These are phyloP conservation scores for Nannochloris sp. DNA, from an alignment of 139 green algal species.

Conservation along the genomic window DNA sequence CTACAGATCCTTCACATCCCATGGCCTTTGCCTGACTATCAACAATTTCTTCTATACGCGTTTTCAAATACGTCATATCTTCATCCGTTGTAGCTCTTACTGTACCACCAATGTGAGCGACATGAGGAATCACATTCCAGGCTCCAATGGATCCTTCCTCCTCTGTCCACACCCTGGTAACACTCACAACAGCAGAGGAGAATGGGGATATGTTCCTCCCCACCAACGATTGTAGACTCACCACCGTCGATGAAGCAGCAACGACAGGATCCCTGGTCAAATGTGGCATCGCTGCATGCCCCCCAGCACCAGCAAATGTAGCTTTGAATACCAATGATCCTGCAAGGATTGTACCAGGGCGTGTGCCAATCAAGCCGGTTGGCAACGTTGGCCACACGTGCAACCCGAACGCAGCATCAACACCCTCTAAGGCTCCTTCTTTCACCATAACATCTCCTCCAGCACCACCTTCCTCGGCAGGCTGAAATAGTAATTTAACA, in stretches of 20 bases:
- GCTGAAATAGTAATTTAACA: slow-evolving; percentile 86
- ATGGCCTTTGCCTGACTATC: slow-evolving; percentile 31
- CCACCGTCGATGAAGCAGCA: slow-evolving; percentile 52
- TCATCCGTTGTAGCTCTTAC: slow-evolving; percentile 44
- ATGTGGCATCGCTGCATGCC: slow-evolving; percentile 83
- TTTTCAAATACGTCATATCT: slow-evolving; percentile 21
- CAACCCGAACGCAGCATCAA: slow-evolving; percentile 55
- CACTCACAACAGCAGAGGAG: slow-evolving; percentile 65
- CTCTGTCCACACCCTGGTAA: slow-evolving; percentile 61
- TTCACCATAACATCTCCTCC: slow-evolving; percentile 60
- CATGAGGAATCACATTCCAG: slow-evolving; percentile 80
- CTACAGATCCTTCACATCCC: slow-evolving; percentile 57
- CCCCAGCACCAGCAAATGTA: slow-evolving; percentile 55
- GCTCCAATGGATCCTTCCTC: slow-evolving; percentile 29
- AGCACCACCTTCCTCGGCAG: slow-evolving; percentile 77
- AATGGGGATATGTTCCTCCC: slow-evolving; percentile 72
- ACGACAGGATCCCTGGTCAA: slow-evolving; percentile 68
- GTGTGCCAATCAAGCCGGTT: slow-evolving; percentile 46
- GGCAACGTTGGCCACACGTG: slow-evolving; percentile 71
- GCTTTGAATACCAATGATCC: slow-evolving; percentile 57
- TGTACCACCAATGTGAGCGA: slow-evolving; percentile 56
- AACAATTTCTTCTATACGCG: slow-evolving; percentile 41
- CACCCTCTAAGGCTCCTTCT: slow-evolving; percentile 40
- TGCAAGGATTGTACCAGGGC: slow-evolving; percentile 72
- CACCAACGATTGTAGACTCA: slow-evolving; percentile 72